These are phyloP conservation scores for Sindora glabra DNA, from an alignment of 306 rosid species.

Conservation along the genomic window DNA sequence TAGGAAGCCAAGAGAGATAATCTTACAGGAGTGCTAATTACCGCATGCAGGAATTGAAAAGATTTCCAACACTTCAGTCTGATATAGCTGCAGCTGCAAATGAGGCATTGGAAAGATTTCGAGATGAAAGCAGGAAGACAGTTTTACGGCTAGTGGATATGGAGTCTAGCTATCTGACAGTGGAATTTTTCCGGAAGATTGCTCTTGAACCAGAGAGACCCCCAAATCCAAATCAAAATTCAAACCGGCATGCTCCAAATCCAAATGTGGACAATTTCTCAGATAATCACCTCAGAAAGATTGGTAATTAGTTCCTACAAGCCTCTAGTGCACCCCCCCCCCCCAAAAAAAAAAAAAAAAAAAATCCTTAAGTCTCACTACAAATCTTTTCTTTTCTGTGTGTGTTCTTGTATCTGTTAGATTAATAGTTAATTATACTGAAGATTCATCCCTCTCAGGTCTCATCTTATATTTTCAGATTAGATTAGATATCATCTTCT, in stretches of 20 bases:
- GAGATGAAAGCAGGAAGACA: slow-evolving; percentile 89
- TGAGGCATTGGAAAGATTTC: slow-evolving; percentile 82
- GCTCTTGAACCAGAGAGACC: slow-evolving; percentile 69
- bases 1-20: background rate
- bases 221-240: no score
- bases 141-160: slow-evolving; percentile 85
- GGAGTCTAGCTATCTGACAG: slow-evolving; percentile 96
- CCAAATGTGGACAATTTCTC: slow-evolving; percentile 56
- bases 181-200: slow-evolving; percentile 86
- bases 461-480: background rate
- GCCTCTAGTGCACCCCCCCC: no score
- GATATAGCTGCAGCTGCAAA: slow-evolving; percentile 85
- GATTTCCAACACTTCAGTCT: slow-evolving; percentile 83
- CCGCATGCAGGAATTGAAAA: slow-evolving; percentile 71
- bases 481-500: background rate
- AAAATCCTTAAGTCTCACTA: background rate
- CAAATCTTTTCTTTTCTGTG: background rate
- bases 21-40: slow-evolving; percentile 8
- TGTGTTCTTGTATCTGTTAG: background rate
- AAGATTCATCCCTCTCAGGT: background rate
- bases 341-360: no score
- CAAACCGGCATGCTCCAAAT: slow-evolving; percentile 25
- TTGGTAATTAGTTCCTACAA: slow-evolving; percentile 58
- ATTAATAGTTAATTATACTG: background rate
- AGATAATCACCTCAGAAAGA: slow-evolving; percentile 76